These are phyloP conservation scores for Phytophthora tentaculata DNA, from an alignment of 352 stramenopile genomes.

Conservation along the genomic window DNA sequence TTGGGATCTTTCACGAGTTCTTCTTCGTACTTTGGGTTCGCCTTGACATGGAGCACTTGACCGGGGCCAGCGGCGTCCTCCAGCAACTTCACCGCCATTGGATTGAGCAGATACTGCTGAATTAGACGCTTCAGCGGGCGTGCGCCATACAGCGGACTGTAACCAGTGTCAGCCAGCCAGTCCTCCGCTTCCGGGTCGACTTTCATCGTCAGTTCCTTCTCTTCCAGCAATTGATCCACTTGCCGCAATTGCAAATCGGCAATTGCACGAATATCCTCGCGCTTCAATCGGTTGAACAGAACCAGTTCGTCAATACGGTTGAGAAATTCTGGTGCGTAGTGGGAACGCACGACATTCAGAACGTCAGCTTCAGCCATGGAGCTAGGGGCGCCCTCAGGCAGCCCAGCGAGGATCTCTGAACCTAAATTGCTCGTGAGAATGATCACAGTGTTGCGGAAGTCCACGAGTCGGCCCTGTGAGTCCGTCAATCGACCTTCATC, in stretches of 20 bases:
- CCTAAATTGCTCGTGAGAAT: constrained; percentile 99
- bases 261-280: constrained; percentile 93
- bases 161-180: constrained; percentile 93
- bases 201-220: constrained; percentile 92
- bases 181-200: constrained; percentile 92
- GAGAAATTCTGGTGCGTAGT: constrained; percentile 98
- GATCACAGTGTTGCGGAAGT: constrained; percentile 98
- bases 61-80: constrained; percentile 77
- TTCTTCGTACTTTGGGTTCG: constrained; percentile 58
- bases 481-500: constrained; percentile 94
- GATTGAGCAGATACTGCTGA: constrained; percentile 96
- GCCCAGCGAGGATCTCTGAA: constrained; percentile 81
- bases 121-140: constrained; percentile 97
- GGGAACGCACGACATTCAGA: constrained; percentile 89
- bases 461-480: constrained; percentile 93
- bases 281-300: constrained; percentile 96
- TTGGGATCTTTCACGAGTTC: constrained; percentile 49
- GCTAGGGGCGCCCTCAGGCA: constrained; percentile 65
- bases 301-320: constrained; percentile 99
- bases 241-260: constrained; percentile 94
- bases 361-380: constrained; percentile 79
- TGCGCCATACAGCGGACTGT: constrained; percentile 96
- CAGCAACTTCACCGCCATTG: constrained; percentile 93
- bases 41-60: constrained; percentile 80
- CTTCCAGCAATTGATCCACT: constrained; percentile 89